Conservation (phyloP, 345 rosid genomes). For the Streptanthus diversifolius region DNA sequence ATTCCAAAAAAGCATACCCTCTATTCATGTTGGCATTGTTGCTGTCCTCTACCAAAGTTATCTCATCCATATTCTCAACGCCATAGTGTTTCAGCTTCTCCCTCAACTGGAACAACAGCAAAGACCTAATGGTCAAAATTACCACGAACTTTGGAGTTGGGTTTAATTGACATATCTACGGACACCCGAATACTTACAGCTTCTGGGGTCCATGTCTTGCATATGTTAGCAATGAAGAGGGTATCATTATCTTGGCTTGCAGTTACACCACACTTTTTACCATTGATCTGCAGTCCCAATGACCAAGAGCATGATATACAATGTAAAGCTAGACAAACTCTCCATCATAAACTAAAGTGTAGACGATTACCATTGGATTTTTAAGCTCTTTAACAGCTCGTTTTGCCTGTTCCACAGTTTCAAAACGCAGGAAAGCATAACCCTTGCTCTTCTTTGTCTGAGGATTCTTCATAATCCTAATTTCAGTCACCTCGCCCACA, state of each 20-base stretch:
- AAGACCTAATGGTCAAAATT: constrained; percentile 33
- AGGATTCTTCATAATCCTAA: constrained; percentile 85
- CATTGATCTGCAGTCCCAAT: constrained; percentile 79
- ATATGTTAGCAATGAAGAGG: constrained; percentile 91
- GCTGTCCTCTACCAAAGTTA: constrained; percentile 89
- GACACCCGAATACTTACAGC: constrained; percentile 69
- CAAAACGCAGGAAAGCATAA: constrained; percentile 94
- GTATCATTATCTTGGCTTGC: constrained; percentile 97
- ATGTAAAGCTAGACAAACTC: constrained; percentile 32
- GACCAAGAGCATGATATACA: constrained; percentile 35
- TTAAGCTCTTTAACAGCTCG: constrained; percentile 75
- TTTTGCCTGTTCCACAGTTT: constrained; percentile 87
- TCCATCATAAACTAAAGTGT: constrained; percentile 35
- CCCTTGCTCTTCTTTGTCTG: constrained; percentile 95
- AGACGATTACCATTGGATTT: constrained; percentile 76
- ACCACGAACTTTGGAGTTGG: constrained; percentile 29
- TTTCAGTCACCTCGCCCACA: constrained; percentile 80
- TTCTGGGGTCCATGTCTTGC: constrained; percentile 93
- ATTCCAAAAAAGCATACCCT: constrained; percentile 97
- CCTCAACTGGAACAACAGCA: constrained; percentile 66
- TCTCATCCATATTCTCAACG: constrained; percentile 79
- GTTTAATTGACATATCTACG: constrained; percentile 28
- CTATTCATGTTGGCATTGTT: constrained; percentile 84
- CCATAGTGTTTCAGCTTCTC: constrained; percentile 96
- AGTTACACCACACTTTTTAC: constrained; percentile 94